Evolutionary conservation across 1,284 basidiomycete species (phyloP).

Genomic region (Moniliella sp.): DNA sequence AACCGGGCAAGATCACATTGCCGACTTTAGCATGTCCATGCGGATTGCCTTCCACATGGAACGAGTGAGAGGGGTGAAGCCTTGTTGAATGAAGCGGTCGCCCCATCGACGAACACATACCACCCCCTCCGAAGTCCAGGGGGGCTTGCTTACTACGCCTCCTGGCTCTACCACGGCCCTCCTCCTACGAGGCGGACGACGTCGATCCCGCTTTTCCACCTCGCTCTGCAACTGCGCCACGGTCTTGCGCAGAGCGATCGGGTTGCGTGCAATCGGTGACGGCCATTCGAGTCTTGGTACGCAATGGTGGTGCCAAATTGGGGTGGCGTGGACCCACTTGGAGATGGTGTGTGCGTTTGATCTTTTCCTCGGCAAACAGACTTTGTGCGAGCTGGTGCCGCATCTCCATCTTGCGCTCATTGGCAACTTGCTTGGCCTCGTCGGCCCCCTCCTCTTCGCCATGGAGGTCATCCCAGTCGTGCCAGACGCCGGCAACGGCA

Average conservation of each 20-base stretch:
- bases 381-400: slow-evolving; percentile 10
- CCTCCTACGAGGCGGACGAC: slow-evolving; percentile 9
- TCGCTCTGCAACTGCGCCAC: slow-evolving; percentile 19
- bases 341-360: slow-evolving; percentile 7
- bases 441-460: neutral
- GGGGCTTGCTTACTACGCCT: slow-evolving; percentile 10
- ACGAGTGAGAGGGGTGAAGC: slow-evolving; percentile 17
- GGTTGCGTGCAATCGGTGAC: slow-evolving; percentile 15
- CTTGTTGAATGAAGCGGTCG: slow-evolving; percentile 21
- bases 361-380: slow-evolving; percentile 13
- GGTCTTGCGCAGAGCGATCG: slow-evolving; percentile 14
- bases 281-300: slow-evolving; percentile 19
- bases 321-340: slow-evolving; percentile 16
- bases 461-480: too few species aligned
- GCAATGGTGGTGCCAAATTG: slow-evolving; percentile 27
- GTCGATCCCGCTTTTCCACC: slow-evolving; percentile 5
- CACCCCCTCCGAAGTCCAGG: slow-evolving; percentile 18
- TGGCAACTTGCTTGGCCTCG: too few species aligned
- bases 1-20: slow-evolving; percentile 24
- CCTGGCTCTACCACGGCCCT: slow-evolving; percentile 18
- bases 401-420: too few species aligned
- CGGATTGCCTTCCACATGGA: slow-evolving; percentile 27
- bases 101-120: slow-evolving; percentile 16
- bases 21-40: slow-evolving; percentile 26
- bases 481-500: slow-evolving; percentile 6